phyloP scores from a whole-genome alignment of 768 basidiomycete species.

The Chalciporus piperatus region DNA sequence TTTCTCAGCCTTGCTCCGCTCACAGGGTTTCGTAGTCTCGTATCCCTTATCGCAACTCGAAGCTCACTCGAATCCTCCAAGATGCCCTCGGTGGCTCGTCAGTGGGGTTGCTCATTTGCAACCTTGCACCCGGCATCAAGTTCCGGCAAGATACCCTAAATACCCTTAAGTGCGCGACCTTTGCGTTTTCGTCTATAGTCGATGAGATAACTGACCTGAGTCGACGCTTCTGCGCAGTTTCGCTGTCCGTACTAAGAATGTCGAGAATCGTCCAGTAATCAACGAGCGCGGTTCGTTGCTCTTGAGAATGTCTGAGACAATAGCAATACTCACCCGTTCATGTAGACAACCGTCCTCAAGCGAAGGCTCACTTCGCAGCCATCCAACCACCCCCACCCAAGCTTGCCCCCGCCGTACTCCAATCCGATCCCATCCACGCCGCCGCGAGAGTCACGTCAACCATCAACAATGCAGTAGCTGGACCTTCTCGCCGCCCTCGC shows the following conservation, averaged over 20 bases:
- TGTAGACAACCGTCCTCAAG: constrained; percentile 55
- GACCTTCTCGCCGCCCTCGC: constrained; percentile 26
- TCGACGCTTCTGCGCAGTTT: constrained; percentile 46
- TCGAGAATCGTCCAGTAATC: constrained; percentile 78
- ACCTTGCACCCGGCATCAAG: constrained; percentile 77
- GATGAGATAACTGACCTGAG: background rate
- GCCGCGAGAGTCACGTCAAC: constrained; percentile 4
- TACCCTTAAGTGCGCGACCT: constrained; percentile 71
- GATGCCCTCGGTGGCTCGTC: constrained; percentile 84
- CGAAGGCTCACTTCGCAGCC: constrained; percentile 67
- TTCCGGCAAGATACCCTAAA: constrained; percentile 87
- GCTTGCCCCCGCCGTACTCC: constrained; percentile 46
- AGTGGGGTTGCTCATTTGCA: constrained; percentile 80
- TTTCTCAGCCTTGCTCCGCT: constrained; percentile 1
- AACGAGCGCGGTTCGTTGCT: constrained; percentile 65
- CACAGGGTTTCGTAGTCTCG: constrained; percentile 46
- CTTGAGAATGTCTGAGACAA: background rate
- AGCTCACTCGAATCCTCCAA: constrained; percentile 85
- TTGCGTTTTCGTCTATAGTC: background rate
- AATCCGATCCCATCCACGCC: constrained; percentile 35
- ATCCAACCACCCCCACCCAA: constrained; percentile 44
- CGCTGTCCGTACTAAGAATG: constrained; percentile 78
- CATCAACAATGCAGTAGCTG: constrained; percentile 8
- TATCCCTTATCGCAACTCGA: constrained; percentile 88
- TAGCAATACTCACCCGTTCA: background rate